These are phyloP conservation scores for Russula sp. DNA, from an alignment of 768 basidiomycete genomes.

Conservation along the genomic window DNA sequence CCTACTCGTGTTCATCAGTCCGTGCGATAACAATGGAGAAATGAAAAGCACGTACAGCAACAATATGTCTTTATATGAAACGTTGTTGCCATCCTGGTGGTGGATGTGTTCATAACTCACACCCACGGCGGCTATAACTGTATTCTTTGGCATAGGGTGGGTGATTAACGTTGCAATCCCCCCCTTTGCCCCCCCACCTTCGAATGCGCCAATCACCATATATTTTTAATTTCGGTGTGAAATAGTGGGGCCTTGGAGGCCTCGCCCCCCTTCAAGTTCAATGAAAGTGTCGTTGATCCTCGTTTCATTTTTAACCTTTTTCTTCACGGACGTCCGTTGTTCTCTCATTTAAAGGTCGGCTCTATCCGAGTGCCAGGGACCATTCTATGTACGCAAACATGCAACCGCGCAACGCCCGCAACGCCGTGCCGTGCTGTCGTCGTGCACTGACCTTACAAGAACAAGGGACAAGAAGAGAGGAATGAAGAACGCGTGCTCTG, in stretches of 20 bases:
- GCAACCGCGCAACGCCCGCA: too few relatives aligned
- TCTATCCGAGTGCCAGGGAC: too few relatives aligned
- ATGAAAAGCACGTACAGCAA: conserved; percentile 12
- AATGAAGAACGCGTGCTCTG: too few relatives aligned
- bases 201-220: not conserved
- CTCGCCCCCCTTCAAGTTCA: too few relatives aligned
- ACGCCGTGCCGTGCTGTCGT: too few relatives aligned
- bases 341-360: too few relatives aligned
- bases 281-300: not conserved
- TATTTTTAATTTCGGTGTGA: conserved; percentile 19
- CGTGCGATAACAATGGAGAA: conserved; percentile 10
- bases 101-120: too few relatives aligned
- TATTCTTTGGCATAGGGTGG: too few relatives aligned
- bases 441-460: too few relatives aligned
- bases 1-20: conserved; percentile 8
- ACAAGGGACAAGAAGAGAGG: too few relatives aligned
- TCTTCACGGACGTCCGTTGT: not conserved
- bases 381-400: too few relatives aligned
- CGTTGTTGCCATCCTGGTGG: conserved; percentile 12
- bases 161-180: conserved; percentile 14
- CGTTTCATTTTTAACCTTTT: not conserved
- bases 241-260: not conserved
- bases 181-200: not conserved
- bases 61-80: not conserved
- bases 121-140: too few relatives aligned